Percentiles rank a stretch among this genome's conserved stretches.
Evolutionary conservation across 352 stramenopile genomes (phyloP).

Genomic region (Paralagenidium karlingii): DNA sequence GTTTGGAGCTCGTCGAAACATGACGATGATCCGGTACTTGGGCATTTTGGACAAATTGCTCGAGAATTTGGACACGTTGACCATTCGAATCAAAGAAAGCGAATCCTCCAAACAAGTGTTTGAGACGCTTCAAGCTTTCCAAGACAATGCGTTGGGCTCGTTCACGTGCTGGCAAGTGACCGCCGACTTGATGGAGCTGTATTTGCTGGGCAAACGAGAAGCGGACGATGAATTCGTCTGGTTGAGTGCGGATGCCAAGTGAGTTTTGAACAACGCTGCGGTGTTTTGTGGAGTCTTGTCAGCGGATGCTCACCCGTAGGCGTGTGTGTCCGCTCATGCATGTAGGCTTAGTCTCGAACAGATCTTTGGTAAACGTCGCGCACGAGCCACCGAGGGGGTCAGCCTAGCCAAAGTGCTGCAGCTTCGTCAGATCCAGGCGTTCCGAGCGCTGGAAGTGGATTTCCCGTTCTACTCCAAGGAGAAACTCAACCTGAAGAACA

Average conservation of each 20-base stretch:
- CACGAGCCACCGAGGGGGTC: slow-evolving; percentile 51
- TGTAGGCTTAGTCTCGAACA: slow-evolving; percentile 60
- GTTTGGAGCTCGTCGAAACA: slow-evolving; percentile 43
- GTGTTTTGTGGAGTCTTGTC: too few relatives aligned
- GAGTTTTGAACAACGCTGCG: too few relatives aligned
- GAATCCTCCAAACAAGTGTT: slow-evolving; percentile 39
- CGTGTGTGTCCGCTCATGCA: too few relatives aligned
- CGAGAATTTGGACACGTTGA: slow-evolving; percentile 41
- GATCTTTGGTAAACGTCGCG: slow-evolving; percentile 70
- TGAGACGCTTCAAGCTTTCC: slow-evolving; percentile 44
- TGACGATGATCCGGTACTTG: slow-evolving; percentile 40
- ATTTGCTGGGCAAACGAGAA: slow-evolving; percentile 43
- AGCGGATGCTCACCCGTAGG: too few relatives aligned
- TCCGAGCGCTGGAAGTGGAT: slow-evolving; percentile 66
- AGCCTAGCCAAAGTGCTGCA: slow-evolving; percentile 51
- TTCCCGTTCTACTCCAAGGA: slow-evolving; percentile 74
- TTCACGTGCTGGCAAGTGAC: slow-evolving; percentile 82
- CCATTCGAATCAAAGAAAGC: slow-evolving; percentile 36
- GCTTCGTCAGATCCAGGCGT: slow-evolving; percentile 63
- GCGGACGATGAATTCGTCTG: slow-evolving; percentile 62
- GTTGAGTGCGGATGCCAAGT: slow-evolving; percentile 64
- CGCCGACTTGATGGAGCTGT: slow-evolving; percentile 65
- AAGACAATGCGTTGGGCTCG: slow-evolving; percentile 58
- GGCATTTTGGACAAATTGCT: slow-evolving; percentile 60
- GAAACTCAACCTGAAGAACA: slow-evolving; percentile 75